Evolutionary conservation across 768 basidiomycete species (phyloP), one percentile per base, ranked within the genome.

Genomic region (Leccinum sublutescens): DNA sequence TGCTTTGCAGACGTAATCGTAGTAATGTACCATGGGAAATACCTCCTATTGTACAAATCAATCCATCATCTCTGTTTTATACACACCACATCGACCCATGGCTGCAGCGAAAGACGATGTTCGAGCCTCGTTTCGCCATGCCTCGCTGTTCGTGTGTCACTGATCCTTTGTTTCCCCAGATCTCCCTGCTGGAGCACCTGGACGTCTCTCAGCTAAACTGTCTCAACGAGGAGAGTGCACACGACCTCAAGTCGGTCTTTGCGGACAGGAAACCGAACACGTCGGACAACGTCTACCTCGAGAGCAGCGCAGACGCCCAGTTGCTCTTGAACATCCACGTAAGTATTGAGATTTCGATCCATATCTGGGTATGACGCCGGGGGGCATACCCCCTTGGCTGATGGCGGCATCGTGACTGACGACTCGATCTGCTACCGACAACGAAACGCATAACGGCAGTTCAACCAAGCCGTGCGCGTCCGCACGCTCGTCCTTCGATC

Each of bases 271-370:
- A 71, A 14, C 71, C 67, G 55, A 88, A 88, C 71, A 77, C 75
- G 2, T 65, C 75, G 29, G 43, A 56, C 19, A n/a, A 74, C 73
- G 29, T 57, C 57, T 85, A 80, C 71, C 77, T 91, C 56, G 76
- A 82, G 60, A 88, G 86, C 65, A 87, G 91, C 67, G 83, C 80
- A 2, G 89, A 91, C 62, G 89, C 87, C 63, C 86, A 91, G 69
- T 78, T 91, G 7, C 74, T 91, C 25, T 58, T 91, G 51, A 88
- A 77, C 64, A 79, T 91, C 55, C 78, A 80, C n/a, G 88, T 89
- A 66, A 64, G 84, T 34, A 5, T 49, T 29, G 5, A 11, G 6
- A 11, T 49, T n/a, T 17, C 38, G 8, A 17, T 17, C 23, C 38
- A 17, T 40, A 15, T 40, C 38, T 15, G 36, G 36, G 38, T 33